Evolutionary conservation across 768 basidiomycete species (phyloP), one percentile per base, ranked within the genome.

Genomic region (Daedaleopsis sinensis): DNA sequence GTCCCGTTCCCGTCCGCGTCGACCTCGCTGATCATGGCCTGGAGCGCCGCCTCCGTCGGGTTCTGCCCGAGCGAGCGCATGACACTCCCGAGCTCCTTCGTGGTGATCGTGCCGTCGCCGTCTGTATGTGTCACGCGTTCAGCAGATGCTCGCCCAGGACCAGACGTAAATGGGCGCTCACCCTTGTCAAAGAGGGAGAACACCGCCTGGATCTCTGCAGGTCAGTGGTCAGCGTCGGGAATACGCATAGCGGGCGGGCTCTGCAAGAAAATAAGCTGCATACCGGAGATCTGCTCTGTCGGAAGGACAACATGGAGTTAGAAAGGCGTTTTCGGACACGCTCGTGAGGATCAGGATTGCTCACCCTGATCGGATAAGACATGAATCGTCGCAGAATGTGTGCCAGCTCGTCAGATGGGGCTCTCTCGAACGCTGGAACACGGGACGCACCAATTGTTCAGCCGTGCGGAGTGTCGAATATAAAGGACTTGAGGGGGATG

Each of bases 161-260:
- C 27, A 3, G 27, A 32, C 27, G 27, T 50, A 46, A 52, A 52
- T 36, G 44, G 19, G 55, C 38, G 27, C 82, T 59, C 62, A 94
- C 94, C 92, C 76, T 94, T 96, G 81, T 97, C 94, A 76, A 98
- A 98, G 23, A 98, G 84, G 61, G 95, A 94, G 80, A 98, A 98
- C 52, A 96, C 96, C 82, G 98, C 96, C 84, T 96, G 98, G 87
- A 96, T 98, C 78, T 96, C 94, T 93, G 73, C 32, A 48, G 50
- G 66, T 19, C 35, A 24, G 35, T 23, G 15, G 46, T 47, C 43
- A 61, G 62, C 54, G 65, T 52, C 27, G 27, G 4, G 13, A 38
- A 35, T 32, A 19, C 38, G 49, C n/a, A 54, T 49, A 55, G 50
- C 47, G 19, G 47, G 47, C 11, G 3, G 3, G 18, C 11, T 10